phyloP scores from a whole-genome alignment of 1,284 basidiomycete species.

The Cryptococcus sp. region DNA sequence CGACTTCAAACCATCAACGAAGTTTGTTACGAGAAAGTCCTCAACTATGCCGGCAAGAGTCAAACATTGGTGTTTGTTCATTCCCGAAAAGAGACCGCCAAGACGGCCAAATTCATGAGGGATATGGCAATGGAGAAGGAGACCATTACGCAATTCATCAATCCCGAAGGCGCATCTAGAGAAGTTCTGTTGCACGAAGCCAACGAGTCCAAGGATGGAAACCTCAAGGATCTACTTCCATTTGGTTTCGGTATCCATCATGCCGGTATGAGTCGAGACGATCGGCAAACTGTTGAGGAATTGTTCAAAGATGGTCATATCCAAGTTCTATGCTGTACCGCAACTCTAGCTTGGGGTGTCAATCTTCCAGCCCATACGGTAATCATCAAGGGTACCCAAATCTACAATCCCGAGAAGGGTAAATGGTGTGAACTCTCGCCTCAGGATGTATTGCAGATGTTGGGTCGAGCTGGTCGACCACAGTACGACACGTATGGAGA shows the following conservation, averaged over 20 bases:
- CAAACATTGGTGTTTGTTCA: conserved; percentile 91
- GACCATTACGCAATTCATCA: conserved; percentile 91
- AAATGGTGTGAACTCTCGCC: conserved; percentile 94
- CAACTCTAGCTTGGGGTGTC: conserved; percentile 98
- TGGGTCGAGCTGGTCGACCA: conserved; percentile 94
- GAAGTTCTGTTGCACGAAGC: conserved; percentile 84
- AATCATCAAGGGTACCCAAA: conserved; percentile 99
- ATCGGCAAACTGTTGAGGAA: conserved; percentile 89
- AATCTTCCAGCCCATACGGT: conserved; percentile 97
- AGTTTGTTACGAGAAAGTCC: conserved; percentile 97
- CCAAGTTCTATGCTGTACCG: conserved; percentile 94
- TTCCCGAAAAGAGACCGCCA: conserved; percentile 96
- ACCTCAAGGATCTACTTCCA: conserved; percentile 84
- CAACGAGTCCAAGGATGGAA: conserved; percentile 74
- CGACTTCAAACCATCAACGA: conserved; percentile 98
- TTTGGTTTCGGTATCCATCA: conserved; percentile 99
- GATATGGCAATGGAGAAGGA: conserved; percentile 96
- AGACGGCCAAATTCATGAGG: conserved; percentile 91
- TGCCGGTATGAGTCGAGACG: conserved; percentile 96
- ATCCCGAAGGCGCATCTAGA: conserved; percentile 79
- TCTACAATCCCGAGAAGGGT: conserved; percentile 98
- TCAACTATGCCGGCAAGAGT: conserved; percentile 80
- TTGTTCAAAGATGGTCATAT: conserved; percentile 89
- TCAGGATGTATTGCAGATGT: conserved; percentile 98
- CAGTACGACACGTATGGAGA: conserved; percentile 98